Conservation (phyloP, 2,329 filamentous ascomycete genomes). For the Xylariaceae sp. region DNA sequence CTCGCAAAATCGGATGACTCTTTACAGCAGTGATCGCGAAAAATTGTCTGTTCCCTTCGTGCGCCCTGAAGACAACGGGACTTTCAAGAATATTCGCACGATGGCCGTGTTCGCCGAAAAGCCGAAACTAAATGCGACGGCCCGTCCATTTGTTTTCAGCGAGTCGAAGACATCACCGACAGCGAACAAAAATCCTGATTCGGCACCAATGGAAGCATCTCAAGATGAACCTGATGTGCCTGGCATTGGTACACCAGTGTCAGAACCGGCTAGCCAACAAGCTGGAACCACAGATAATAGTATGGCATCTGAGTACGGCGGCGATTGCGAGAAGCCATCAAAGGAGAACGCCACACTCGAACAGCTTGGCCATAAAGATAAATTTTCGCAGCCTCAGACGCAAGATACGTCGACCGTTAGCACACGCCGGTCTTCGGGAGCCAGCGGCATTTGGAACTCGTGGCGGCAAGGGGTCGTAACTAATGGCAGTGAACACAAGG, state of each 20-base stretch:
- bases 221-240: constrained; percentile 30
- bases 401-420: constrained; percentile 25
- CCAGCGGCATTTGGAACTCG: constrained; percentile 61
- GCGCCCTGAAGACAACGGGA: constrained; percentile 76
- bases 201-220: constrained; percentile 25
- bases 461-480: constrained; percentile 57
- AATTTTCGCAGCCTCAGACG: constrained; percentile 26
- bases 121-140: constrained; percentile 52
- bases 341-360: constrained; percentile 28
- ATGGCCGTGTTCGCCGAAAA: constrained; percentile 49
- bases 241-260: constrained; percentile 36
- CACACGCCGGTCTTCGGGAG: constrained; percentile 31
- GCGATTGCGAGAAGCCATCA: constrained; percentile 38
- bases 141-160: constrained; percentile 40
- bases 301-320: constrained; percentile 40
- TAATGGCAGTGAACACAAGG: constrained; percentile 48
- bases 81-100: constrained; percentile 73
- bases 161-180: constrained; percentile 30
- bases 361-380: constrained; percentile 26
- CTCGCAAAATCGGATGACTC: constrained; percentile 81
- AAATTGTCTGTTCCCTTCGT: constrained; percentile 89
- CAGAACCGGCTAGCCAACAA: constrained; percentile 33
- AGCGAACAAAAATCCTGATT: constrained; percentile 16
- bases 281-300: constrained; percentile 28
- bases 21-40: constrained; percentile 80